phyloP scores from a whole-genome alignment of 139 green algal genomes.

The Chlamydomonas sp. region DNA sequence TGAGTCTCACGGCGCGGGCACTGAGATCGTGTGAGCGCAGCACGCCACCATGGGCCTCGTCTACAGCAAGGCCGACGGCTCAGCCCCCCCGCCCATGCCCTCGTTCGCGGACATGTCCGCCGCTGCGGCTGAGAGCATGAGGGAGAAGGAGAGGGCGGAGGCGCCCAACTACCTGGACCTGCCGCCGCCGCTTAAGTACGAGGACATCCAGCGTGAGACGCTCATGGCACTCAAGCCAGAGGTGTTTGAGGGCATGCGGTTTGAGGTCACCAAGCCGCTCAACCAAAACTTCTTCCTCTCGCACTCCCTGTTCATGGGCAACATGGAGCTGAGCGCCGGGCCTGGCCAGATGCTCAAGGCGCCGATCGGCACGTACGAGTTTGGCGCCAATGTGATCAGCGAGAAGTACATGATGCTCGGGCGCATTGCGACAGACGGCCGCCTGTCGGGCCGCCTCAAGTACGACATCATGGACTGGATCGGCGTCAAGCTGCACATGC shows the following conservation, averaged over 20 bases:
- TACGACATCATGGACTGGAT: slow-evolving; percentile 76
- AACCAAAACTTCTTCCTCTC: slow-evolving; percentile 94
- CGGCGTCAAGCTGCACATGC: slow-evolving; percentile 73
- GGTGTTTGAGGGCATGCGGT: slow-evolving; percentile 91
- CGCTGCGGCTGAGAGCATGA: slow-evolving; percentile 18
- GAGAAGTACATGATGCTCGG: slow-evolving; percentile 70
- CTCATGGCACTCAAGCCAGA: slow-evolving; percentile 95
- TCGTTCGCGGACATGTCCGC: slow-evolving; percentile 28
- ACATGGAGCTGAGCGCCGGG: slow-evolving; percentile 75
- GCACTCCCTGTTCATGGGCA: slow-evolving; percentile 88
- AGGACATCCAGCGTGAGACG: slow-evolving; percentile 87
- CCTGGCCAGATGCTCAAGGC: slow-evolving; percentile 72
- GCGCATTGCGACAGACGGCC: slow-evolving; percentile 78
- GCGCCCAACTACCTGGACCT: slow-evolving; percentile 51
- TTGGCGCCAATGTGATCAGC: slow-evolving; percentile 94
- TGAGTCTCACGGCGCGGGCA: too few species aligned
- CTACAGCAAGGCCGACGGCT: slow-evolving; percentile 30
- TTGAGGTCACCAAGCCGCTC: slow-evolving; percentile 95
- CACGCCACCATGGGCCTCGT: slow-evolving; percentile 31
- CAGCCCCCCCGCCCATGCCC: slow-evolving; percentile 39
- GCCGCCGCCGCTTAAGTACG: slow-evolving; percentile 83
- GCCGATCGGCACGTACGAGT: slow-evolving; percentile 88
- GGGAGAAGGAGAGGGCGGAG: slow-evolving; percentile 34
- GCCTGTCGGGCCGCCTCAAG: slow-evolving; percentile 60
- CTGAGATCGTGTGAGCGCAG: too few species aligned